These are phyloP conservation scores for Candida sanyaensis DNA, from an alignment of 1,139 yeast species.

Conservation along the genomic window DNA sequence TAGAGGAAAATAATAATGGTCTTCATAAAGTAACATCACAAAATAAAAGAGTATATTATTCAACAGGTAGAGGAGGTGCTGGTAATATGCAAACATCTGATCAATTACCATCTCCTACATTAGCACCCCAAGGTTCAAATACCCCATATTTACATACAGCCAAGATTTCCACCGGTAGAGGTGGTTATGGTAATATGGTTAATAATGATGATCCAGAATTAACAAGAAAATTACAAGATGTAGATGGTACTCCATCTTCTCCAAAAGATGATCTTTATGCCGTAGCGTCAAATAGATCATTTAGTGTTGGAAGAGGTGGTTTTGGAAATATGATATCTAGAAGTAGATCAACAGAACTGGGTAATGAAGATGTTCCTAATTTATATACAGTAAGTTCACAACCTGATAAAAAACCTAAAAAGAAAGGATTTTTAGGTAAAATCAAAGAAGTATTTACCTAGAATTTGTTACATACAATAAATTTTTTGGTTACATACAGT, in stretches of 20 bases:
- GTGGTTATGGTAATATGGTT: constrained; percentile 81
- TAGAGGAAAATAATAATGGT: neutral
- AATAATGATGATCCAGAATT: constrained; percentile 61
- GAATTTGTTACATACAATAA: constrained; percentile 2
- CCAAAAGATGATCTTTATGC: constrained; percentile 34
- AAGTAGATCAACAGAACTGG: constrained; percentile 11
- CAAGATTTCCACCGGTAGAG: constrained; percentile 73
- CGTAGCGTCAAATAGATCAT: constrained; percentile 40
- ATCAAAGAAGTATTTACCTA: constrained; percentile 28
- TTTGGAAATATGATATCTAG: constrained; percentile 46
- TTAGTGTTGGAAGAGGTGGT: constrained; percentile 50
- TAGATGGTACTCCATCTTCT: constrained; percentile 36
- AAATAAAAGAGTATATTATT: constrained; percentile 40
- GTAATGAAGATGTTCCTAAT: constrained; percentile 13
- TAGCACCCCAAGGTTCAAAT: constrained; percentile 61
- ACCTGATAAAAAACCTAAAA: constrained; percentile 19
- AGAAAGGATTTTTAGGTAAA: constrained; percentile 33
- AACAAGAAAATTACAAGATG: constrained; percentile 71
- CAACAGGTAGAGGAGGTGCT: constrained; percentile 84
- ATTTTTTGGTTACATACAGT: no score
- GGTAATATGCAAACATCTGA: constrained; percentile 61
- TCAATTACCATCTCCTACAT: constrained; percentile 52
- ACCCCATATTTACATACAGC: constrained; percentile 63
- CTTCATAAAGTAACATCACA: constrained; percentile 9
- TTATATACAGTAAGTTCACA: constrained; percentile 30